A percentile compares a stretch with the other conserved stretches of the same genome.
phyloP scores from a whole-genome alignment of 164 flowering plant species.

The Tetracentron sinense region DNA sequence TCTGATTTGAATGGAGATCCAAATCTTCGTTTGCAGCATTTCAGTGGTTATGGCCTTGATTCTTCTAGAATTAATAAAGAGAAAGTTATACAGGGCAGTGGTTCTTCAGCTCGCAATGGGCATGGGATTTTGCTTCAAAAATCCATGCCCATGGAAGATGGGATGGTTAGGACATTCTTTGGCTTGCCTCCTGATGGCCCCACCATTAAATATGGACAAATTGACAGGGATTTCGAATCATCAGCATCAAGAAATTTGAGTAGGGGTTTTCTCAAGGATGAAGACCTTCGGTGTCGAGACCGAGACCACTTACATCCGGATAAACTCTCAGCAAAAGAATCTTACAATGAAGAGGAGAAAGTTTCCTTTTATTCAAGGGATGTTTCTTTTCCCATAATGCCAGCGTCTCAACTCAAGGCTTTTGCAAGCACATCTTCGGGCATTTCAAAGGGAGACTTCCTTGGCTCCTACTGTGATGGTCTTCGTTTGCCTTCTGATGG shows the following conservation, averaged over 20 bases:
- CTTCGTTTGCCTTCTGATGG: conserved; percentile 9
- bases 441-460: conserved; percentile 18
- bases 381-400: conserved; percentile 15
- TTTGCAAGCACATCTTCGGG: conserved; percentile 19
- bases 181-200: conserved; percentile 11
- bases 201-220: conserved; percentile 6
- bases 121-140: conserved; percentile 15
- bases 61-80: conserved; percentile 12
- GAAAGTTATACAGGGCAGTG: conserved; percentile 13
- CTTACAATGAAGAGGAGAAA: conserved; percentile 20
- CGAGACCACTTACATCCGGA: conserved; percentile 6
- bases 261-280: conserved; percentile 16
- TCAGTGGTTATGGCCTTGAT: background rate
- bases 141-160: conserved; percentile 18
- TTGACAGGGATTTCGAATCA: conserved; percentile 7
- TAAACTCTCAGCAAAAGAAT: conserved; percentile 13
- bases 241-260: conserved; percentile 7
- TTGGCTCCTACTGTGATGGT: conserved; percentile 9
- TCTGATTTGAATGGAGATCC: conserved; percentile 10
- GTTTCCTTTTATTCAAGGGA: conserved; percentile 17
- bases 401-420: conserved; percentile 24
- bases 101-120: conserved; percentile 21
- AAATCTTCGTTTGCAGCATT: conserved; percentile 6
- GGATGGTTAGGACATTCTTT: conserved; percentile 11
- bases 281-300: conserved; percentile 13